phyloP scores from a whole-genome alignment of 225 moss, liverwort and hornwort species.

The Rhytidiadelphus loreus region DNA sequence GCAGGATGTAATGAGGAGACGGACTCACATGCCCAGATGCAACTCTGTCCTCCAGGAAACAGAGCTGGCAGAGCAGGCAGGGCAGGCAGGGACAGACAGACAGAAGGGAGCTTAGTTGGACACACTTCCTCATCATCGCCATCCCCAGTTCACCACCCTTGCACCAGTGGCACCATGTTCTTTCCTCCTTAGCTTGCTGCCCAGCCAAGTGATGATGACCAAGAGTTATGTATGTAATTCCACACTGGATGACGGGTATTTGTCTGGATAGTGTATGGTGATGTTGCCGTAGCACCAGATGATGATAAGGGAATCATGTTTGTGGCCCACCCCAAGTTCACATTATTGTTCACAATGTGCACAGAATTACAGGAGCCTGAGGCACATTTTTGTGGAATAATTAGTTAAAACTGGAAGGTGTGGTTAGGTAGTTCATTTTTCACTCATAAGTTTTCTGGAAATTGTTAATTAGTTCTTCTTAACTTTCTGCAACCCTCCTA shows the following conservation, averaged over 20 bases:
- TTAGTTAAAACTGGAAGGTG: background rate
- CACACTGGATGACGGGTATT: background rate
- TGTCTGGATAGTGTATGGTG: background rate
- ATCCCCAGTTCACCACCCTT: background rate
- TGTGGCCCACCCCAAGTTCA: background rate
- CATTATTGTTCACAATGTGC: background rate
- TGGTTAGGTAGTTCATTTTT: background rate
- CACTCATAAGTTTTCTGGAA: background rate
- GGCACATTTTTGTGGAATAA: background rate
- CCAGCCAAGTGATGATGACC: background rate
- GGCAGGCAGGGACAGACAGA: background rate
- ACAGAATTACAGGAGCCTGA: background rate
- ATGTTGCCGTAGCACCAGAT: background rate
- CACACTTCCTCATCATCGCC: background rate
- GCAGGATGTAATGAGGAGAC: slow-evolving; percentile 5
- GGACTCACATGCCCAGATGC: background rate
- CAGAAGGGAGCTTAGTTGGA: background rate
- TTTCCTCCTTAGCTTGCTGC: background rate
- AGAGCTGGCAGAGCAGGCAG: background rate
- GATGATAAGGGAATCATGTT: background rate
- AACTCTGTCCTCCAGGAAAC: background rate
- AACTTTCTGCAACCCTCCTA: background rate
- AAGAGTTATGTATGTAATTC: background rate
- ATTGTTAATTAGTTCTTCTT: background rate
- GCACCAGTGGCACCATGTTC: background rate